Conservation (phyloP, 805 yeast genomes). For the Jamesozyma jinghongensis region DNA sequence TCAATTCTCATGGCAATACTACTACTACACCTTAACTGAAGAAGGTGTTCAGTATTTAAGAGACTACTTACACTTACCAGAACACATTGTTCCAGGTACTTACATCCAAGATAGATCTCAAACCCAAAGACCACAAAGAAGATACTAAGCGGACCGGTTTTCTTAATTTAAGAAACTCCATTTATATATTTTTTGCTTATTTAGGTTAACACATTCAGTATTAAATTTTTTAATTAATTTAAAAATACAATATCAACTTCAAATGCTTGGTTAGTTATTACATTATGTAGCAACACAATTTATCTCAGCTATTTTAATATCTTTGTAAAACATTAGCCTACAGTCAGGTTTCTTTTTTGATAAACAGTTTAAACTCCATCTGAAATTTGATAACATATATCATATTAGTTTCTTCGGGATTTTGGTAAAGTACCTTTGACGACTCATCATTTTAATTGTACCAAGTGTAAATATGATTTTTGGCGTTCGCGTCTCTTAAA, state of each 20-base stretch:
- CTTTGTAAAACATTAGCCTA: no score
- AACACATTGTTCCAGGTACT: conserved; percentile 96
- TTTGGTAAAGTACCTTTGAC: no score
- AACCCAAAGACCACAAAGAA: conserved; percentile 54
- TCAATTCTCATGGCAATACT: conserved; percentile 99
- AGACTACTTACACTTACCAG: conserved; percentile 97
- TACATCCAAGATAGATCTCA: conserved; percentile 92
- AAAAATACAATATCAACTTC: neutral
- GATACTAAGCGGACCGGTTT: conserved; percentile 21
- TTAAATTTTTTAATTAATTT: conserved; percentile 4
- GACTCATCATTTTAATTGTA: no score
- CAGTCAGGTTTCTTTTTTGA: no score
- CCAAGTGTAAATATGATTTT: neutral
- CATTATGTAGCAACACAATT: no score
- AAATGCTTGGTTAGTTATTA: no score
- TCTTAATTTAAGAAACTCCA: conserved; percentile 5
- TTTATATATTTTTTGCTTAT: conserved; percentile 10
- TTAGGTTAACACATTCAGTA: conserved; percentile 8
- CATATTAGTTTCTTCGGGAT: no score
- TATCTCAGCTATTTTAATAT: no score
- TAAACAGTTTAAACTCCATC: no score
- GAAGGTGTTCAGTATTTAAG: conserved; percentile 98
- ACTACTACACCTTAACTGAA: conserved; percentile 99
- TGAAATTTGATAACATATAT: no score
- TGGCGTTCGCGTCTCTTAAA: neutral